phyloP scores from a whole-genome alignment of 2,329 filamentous ascomycete genomes.

The Cladophialophora exuberans region DNA sequence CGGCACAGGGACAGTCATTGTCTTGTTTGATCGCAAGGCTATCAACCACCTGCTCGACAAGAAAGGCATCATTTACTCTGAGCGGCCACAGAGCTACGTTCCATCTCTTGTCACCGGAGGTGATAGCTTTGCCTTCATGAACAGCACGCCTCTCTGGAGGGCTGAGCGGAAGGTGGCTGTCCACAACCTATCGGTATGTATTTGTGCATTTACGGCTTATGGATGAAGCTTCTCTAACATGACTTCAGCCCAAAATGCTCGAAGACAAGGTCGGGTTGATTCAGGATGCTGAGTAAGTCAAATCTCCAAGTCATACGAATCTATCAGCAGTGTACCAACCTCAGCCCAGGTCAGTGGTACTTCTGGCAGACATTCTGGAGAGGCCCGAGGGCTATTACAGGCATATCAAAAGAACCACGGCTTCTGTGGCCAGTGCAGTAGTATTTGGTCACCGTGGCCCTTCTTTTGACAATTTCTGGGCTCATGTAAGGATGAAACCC shows the following conservation, averaged over 20 bases:
- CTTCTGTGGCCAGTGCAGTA: conserved; percentile 26
- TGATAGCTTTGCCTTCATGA: conserved; percentile 19
- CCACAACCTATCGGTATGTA: conserved; percentile 14
- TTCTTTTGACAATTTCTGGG: conserved; percentile 15
- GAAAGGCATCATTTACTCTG: conserved; percentile 12
- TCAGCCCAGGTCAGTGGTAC: conserved; percentile 10
- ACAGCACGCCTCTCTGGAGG: conserved; percentile 19
- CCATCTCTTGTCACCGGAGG: conserved; percentile 14
- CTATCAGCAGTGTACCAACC: too few species aligned
- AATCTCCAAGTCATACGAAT: too few species aligned
- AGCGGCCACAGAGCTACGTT: conserved; percentile 12
- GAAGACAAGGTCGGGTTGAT: conserved; percentile 16
- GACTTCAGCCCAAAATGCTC: conserved; percentile 2
- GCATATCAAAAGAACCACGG: conserved; percentile 27
- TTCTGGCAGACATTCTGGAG: conserved; percentile 18
- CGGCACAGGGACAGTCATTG: neutral
- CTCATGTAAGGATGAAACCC: conserved; percentile 12
- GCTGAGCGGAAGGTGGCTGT: conserved; percentile 17
- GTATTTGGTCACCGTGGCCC: conserved; percentile 28
- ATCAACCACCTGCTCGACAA: conserved; percentile 13
- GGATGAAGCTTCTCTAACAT: too few species aligned
- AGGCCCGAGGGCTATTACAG: conserved; percentile 24
- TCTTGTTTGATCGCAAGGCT: conserved; percentile 15
- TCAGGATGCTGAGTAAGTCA: conserved; percentile 18
- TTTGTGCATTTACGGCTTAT: neutral